phyloP scores from a whole-genome alignment of 2,329 filamentous ascomycete species.

The Pestalotiopsis sp. region DNA sequence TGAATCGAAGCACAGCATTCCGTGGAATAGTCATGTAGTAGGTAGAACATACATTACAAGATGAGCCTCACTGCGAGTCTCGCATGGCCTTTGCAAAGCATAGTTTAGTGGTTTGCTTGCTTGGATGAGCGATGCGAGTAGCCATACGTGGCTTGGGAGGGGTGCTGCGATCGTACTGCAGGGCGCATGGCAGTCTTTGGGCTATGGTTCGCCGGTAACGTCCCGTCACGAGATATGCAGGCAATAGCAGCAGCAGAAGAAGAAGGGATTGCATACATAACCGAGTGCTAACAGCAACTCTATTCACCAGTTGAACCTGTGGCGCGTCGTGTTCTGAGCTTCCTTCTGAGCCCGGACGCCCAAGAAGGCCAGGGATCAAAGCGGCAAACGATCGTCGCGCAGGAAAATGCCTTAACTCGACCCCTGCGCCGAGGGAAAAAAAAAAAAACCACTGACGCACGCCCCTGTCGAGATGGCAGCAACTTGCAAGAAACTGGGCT shows the following conservation, averaged over 20 bases:
- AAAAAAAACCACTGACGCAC: conserved; percentile 5
- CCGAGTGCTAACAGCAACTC: conserved; percentile 3
- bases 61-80: no score
- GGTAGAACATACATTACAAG: background rate
- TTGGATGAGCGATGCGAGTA: background rate
- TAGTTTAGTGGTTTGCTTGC: background rate
- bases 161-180: no score
- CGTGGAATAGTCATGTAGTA: background rate
- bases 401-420: background rate
- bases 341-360: background rate
- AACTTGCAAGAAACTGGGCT: background rate
- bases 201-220: background rate
- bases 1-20: background rate
- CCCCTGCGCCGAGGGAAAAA: conserved; percentile 4
- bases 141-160: background rate
- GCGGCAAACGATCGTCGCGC: conserved; percentile 5
- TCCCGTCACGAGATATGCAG: background rate
- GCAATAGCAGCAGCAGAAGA: background rate
- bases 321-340: conserved; percentile 2
- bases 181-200: background rate
- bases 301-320: background rate
- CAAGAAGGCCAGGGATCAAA: background rate
- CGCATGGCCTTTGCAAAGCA: background rate
- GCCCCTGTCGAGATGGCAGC: conserved; percentile 1
- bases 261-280: background rate